phyloP scores from a whole-genome alignment of 1,284 basidiomycete species.

The Ceratobasidium sp. region DNA sequence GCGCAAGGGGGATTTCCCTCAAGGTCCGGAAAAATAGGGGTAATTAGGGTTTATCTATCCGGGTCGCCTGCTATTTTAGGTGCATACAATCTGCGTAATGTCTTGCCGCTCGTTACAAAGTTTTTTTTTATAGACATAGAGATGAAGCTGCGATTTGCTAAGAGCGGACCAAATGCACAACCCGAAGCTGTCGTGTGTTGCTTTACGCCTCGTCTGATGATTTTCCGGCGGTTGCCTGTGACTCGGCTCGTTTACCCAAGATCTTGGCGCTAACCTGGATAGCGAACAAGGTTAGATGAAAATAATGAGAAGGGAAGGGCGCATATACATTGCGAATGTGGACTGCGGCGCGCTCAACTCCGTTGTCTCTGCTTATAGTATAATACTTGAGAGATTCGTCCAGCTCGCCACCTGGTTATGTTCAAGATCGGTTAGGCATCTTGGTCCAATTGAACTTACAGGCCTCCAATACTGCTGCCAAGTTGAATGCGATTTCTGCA shows the following conservation, averaged over 20 bases:
- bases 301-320: slow-evolving; percentile 30
- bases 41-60: too few relatives aligned
- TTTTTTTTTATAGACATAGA: too few relatives aligned
- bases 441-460: slow-evolving; percentile 58
- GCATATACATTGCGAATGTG: slow-evolving; percentile 74
- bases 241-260: slow-evolving; percentile 57
- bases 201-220: not conserved
- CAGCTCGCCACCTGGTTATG: slow-evolving; percentile 69
- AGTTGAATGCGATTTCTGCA: slow-evolving; percentile 93
- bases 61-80: too few relatives aligned
- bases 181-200: too few relatives aligned
- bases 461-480: slow-evolving; percentile 89
- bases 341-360: slow-evolving; percentile 84
- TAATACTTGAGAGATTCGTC: slow-evolving; percentile 84
- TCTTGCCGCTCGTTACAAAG: too few relatives aligned
- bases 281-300: slow-evolving; percentile 39
- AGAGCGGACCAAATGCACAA: not conserved
- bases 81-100: too few relatives aligned
- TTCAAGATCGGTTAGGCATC: slow-evolving; percentile 44
- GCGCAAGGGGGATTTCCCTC: not conserved
- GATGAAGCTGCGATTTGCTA: not conserved
- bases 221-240: slow-evolving; percentile 9
- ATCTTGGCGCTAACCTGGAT: slow-evolving; percentile 79
- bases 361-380: slow-evolving; percentile 75
- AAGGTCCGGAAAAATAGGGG: too few relatives aligned